Evolutionary conservation across 2,329 filamentous ascomycete genomes (phyloP).

Genomic region (Aspergillus sp.): DNA sequence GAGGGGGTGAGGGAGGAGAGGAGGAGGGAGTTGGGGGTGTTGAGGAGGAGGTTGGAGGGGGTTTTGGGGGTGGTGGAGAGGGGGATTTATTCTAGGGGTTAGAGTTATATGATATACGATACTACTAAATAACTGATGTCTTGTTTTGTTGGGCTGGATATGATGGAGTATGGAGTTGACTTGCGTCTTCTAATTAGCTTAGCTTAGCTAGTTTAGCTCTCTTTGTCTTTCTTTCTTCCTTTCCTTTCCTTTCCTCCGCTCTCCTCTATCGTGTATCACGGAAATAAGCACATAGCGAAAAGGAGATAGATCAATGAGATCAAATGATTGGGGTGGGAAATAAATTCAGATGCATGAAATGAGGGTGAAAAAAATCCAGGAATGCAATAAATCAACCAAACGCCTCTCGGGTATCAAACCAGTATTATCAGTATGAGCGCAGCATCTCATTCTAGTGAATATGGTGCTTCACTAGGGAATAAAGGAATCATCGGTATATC

Average conservation of each 20-base stretch:
- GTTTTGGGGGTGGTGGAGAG: constrained; percentile 45
- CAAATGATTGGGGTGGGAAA: neutral
- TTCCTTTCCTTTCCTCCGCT: neutral
- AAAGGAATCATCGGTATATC: constrained; percentile 5
- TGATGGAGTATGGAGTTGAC: constrained; percentile 8
- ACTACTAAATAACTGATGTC: neutral
- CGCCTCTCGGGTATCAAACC: constrained; percentile 6
- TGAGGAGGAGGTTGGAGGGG: constrained; percentile 45
- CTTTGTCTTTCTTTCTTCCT: too few relatives aligned
- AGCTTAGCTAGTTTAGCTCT: too few relatives aligned
- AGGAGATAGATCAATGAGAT: neutral
- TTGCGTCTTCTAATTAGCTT: constrained; percentile 17
- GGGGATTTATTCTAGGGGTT: constrained; percentile 32
- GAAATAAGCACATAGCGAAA: too few relatives aligned
- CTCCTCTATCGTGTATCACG: constrained; percentile 14
- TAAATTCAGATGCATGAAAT: neutral
- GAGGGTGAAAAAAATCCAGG: neutral
- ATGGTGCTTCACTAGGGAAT: too few relatives aligned
- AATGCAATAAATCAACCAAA: neutral
- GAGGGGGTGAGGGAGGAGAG: constrained; percentile 47
- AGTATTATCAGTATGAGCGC: neutral
- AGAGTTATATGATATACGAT: too few relatives aligned
- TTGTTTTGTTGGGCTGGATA: neutral
- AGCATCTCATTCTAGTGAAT: neutral
- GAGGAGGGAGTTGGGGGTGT: constrained; percentile 44